Evolutionary conservation across 192 early-diverging fungal genomes (phyloP).

Genomic region (Jimgerdemannia lactiflua): DNA sequence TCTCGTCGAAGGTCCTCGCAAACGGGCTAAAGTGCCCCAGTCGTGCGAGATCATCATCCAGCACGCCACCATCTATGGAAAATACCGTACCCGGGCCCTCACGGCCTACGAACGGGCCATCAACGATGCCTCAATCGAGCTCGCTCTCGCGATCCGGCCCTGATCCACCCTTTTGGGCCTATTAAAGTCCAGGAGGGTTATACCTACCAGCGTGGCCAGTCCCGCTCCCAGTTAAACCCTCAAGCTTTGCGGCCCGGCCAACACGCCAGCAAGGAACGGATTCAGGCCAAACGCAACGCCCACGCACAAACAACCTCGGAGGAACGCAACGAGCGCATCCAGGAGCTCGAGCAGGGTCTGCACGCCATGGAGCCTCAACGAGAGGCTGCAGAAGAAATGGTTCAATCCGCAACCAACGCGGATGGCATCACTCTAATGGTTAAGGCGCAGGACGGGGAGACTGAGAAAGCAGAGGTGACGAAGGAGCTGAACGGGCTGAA

Average conservation of each 20-base stretch:
- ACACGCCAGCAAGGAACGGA: slow-evolving; percentile 18
- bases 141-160: slow-evolving; percentile 43
- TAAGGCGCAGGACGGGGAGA: slow-evolving; percentile 24
- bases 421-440: too few species aligned
- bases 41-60: slow-evolving; percentile 42
- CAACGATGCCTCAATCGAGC: slow-evolving; percentile 42
- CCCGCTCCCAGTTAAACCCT: slow-evolving; percentile 50
- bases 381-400: slow-evolving; percentile 17
- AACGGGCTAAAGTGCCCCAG: too few species aligned
- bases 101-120: slow-evolving; percentile 53
- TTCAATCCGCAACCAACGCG: too few species aligned
- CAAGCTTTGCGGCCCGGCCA: slow-evolving; percentile 25
- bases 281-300: slow-evolving; percentile 34
- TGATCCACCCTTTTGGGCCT: too few species aligned
- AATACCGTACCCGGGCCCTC: slow-evolving; percentile 41
- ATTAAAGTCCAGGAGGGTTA: slow-evolving; percentile 39
- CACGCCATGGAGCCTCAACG: slow-evolving; percentile 30
- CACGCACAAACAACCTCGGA: slow-evolving; percentile 36
- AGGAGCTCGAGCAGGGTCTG: slow-evolving; percentile 26
- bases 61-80: slow-evolving; percentile 54
- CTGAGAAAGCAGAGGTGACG: slow-evolving; percentile 16
- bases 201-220: slow-evolving; percentile 45
- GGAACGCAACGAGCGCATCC: slow-evolving; percentile 28
- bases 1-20: too few species aligned
- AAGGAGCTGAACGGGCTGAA: slow-evolving; percentile 36